Evolutionary conservation across 352 stramenopile genomes (phyloP), one percentile per base, ranked within the genome.

Genomic region (Phytophthora megakarya): DNA sequence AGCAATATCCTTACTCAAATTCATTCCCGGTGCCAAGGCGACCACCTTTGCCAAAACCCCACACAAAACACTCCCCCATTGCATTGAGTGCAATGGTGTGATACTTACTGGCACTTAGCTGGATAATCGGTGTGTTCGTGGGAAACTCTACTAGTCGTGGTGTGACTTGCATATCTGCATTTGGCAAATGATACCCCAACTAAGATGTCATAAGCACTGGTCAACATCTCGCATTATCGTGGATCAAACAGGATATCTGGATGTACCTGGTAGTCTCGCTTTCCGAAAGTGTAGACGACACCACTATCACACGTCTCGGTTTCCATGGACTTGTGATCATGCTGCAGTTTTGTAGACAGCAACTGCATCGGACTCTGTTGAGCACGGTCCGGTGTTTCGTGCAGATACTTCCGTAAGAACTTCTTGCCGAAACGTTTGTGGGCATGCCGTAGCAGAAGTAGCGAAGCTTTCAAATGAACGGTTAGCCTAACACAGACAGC

Each of bases 261-360:
- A 13, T 30, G 28, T 53, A 93, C 84, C 81, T 92, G 86, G 38
- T 92, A 95, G 51, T 95, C 86, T 37, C 81, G 78, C 72, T 93
- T 95, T 53, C 86, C 86, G 42, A 93, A 95, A 9, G 84, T 95
- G 65, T 90, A 95, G 16, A 95, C 79, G 46, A 86, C 71, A 0
- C 83, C 85, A 8, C 69, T 70, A 11, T 44, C 55, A 43, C 33
- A 16, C 9, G 26, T 16, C 15, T 57, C 21, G 13, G 45, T 39
- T 23, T 61, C 49, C 18, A 67, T 42, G 18, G 59, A 35, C 18
- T 52, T 52, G 15, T 19, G 18, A 30, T 45, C 22, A 11, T 39
- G 25, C 13, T 55, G 44, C 12, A 70, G 48, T 54, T 38, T 70
- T 35, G 55, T 43, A 0, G 80, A 87, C 23, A 90, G 69, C 43